These are phyloP conservation scores for Skeletonema tropicum DNA, from an alignment of 108 stramenopile genomes.

Conservation along the genomic window DNA sequence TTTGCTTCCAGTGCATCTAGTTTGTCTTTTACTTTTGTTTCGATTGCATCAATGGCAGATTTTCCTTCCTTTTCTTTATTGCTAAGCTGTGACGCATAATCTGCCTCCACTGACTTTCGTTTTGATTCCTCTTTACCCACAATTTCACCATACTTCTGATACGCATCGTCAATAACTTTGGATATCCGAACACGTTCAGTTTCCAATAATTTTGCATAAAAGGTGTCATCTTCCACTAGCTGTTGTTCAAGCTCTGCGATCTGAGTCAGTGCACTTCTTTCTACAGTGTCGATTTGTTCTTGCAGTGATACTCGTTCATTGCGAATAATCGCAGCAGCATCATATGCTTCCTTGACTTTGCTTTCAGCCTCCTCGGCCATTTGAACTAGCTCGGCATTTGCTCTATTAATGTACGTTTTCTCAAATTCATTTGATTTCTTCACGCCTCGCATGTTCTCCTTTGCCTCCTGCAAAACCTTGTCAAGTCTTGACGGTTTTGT, in stretches of 20 bases:
- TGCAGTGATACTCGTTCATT: conserved; percentile 34
- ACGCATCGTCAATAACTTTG: conserved; percentile 27
- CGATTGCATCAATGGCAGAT: conserved; percentile 20
- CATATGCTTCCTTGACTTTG: conserved; percentile 28
- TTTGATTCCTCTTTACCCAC: conserved; percentile 18
- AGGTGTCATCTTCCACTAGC: conserved; percentile 20
- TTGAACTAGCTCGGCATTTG: conserved; percentile 27
- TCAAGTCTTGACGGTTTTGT: conserved; percentile 26
- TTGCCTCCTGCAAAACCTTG: conserved; percentile 25
- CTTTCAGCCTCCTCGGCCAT: conserved; percentile 31
- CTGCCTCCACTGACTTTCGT: conserved; percentile 14
- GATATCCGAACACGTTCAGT: conserved; percentile 24
- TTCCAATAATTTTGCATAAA: conserved; percentile 18
- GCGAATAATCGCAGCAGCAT: conserved; percentile 16
- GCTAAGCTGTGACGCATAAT: conserved; percentile 15
- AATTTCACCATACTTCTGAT: conserved; percentile 25
- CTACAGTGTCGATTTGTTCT: conserved; percentile 27
- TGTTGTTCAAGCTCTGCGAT: conserved; percentile 30
- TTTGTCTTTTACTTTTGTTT: conserved; percentile 26
- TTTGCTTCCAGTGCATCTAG: conserved; percentile 32
- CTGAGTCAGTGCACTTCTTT: conserved; percentile 26
- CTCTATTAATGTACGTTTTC: background rate
- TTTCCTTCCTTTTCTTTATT: conserved; percentile 15
- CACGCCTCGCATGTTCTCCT: conserved; percentile 13
- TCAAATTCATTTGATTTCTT: conserved; percentile 22